Conservation (phyloP, 2,329 filamentous ascomycete genomes). For the Cladorrhinum sp. region DNA sequence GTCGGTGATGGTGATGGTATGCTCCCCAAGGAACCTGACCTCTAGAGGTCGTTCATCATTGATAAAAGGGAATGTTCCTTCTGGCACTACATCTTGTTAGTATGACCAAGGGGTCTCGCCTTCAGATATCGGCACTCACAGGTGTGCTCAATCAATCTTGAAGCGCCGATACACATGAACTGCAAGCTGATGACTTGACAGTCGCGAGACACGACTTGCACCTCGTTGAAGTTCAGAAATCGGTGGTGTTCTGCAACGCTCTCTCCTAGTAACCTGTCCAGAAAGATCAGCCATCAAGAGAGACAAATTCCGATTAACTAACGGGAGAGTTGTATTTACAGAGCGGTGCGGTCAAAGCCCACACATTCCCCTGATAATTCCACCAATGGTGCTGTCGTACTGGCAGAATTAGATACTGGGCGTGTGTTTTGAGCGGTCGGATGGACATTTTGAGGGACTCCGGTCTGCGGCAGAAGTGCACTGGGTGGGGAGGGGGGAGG, state of each 20-base stretch:
- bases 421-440: too few relatives aligned
- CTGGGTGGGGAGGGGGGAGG: neutral
- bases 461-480: neutral
- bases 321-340: neutral
- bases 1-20: neutral
- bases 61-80: neutral
- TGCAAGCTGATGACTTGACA: neutral
- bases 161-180: neutral
- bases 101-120: too few relatives aligned
- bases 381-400: neutral
- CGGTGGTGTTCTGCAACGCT: neutral
- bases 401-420: neutral
- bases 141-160: neutral
- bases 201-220: neutral
- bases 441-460: too few relatives aligned
- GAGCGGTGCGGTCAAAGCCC: neutral
- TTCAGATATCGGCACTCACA: neutral
- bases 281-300: neutral
- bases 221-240: neutral
- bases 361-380: neutral
- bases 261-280: neutral
- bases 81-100: neutral
- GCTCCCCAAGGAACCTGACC: neutral
- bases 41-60: neutral
- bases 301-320: neutral